Percentiles rank a stretch among this genome's conserved stretches.
Evolutionary conservation across 2,329 filamentous ascomycete genomes (phyloP).

Genomic region (Epichloe festucae): DNA sequence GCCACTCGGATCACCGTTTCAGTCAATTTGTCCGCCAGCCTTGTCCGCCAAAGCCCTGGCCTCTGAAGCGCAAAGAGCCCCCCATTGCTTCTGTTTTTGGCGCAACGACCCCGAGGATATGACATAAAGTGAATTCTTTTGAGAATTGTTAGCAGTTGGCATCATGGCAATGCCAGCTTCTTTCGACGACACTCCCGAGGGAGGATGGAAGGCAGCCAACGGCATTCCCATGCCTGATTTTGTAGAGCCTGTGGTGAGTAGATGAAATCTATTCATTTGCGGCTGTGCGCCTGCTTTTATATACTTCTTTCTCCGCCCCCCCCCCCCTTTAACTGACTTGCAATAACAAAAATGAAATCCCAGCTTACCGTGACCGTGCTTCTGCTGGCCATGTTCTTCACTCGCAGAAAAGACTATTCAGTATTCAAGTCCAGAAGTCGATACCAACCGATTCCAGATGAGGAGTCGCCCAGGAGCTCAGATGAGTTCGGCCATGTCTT

Average conservation of each 20-base stretch:
- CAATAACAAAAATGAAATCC: not conserved
- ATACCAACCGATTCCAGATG: slow-evolving; percentile 13
- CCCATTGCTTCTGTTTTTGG: too few relatives aligned
- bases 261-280: not conserved
- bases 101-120: not conserved
- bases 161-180: not conserved
- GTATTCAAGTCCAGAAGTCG: slow-evolving; percentile 12
- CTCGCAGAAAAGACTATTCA: slow-evolving; percentile 22
- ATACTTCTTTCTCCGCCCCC: too few relatives aligned
- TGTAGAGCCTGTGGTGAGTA: slow-evolving; percentile 20
- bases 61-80: too few relatives aligned
- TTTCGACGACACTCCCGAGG: slow-evolving; percentile 10
- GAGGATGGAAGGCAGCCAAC: slow-evolving; percentile 13
- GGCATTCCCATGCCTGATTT: slow-evolving; percentile 20
- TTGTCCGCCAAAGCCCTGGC: too few relatives aligned
- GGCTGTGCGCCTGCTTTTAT: too few relatives aligned
- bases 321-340: not conserved
- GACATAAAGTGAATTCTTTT: not conserved
- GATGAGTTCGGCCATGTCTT: slow-evolving; percentile 9
- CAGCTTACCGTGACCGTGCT: slow-evolving; percentile 26
- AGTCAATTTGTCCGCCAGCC: too few relatives aligned
- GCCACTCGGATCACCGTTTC: not conserved
- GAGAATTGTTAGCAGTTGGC: not conserved
- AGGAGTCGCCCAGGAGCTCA: slow-evolving; percentile 13
- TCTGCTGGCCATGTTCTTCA: slow-evolving; percentile 24